Evolutionary conservation across 768 basidiomycete species (phyloP).

Genomic region (Cubamyces sp.): DNA sequence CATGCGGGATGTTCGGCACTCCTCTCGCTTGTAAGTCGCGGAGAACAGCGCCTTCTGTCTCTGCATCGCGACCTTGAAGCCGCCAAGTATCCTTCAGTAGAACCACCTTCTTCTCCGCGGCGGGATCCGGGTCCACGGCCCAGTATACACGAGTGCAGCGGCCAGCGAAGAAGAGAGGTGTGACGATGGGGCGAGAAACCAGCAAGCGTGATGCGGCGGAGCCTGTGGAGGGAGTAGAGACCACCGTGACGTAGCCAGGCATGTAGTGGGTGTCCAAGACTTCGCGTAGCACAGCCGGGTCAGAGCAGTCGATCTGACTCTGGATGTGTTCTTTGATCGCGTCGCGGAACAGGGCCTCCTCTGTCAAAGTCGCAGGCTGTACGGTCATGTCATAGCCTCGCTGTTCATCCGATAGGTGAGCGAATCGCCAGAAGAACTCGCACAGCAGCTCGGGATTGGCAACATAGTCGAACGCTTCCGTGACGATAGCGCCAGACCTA

Average conservation of each 20-base stretch:
- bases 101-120: neutral
- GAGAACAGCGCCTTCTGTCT: constrained; percentile 5
- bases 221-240: neutral
- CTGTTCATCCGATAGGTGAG: neutral
- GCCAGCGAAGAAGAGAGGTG: constrained; percentile 1
- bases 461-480: constrained; percentile 31
- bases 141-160: constrained; percentile 17
- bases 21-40: neutral
- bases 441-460: constrained; percentile 16
- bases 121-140: neutral
- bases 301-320: neutral
- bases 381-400: constrained; percentile 20
- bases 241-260: neutral
- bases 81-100: constrained; percentile 24
- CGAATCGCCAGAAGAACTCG: neutral
- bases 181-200: constrained; percentile 2
- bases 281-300: neutral
- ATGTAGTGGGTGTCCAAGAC: neutral
- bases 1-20: constrained; percentile 6
- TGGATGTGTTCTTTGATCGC: neutral
- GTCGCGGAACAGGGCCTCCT: neutral
- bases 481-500: too few species aligned
- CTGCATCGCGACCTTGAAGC: neutral
- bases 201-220: neutral
- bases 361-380: neutral